Evolutionary conservation across 345 rosid species (phyloP), one percentile per base, ranked within the genome.

Genomic region (Schrenkiella parvula): DNA sequence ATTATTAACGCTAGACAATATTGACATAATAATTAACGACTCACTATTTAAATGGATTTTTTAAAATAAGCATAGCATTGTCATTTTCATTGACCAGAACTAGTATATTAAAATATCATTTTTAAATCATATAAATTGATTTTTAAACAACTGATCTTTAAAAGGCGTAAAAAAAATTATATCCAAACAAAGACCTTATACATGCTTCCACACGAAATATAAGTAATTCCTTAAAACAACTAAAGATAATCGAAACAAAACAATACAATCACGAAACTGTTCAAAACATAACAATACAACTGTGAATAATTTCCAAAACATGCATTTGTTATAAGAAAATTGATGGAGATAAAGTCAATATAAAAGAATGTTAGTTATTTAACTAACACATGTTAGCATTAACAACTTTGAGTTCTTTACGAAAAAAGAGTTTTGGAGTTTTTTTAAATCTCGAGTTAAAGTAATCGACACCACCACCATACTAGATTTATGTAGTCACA

Each of bases 341-440:
- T 2, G 44, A 55, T 43, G 65, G 56, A 57, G 28, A 57, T 44
- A 54, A 65, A 32, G 60, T 72, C 56, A 0, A 13, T 32, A 23
- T 60, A 61, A 32, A 41, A 11, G 31, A 12, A 67, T 8, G 68
- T 29, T 66, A 58, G 39, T 74, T 57, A 73, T 54, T 43, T 64
- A 64, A 73, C 71, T 23, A 73, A 65, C 67, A 74, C 73, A 67
- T 67, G 68, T 17, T 67, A 57, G 57, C 35, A 57, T 39, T 66
- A 74, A 59, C 64, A 74, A 41, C 68, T 59, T 66, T 44, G 4
- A 55, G 77, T 65, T 47, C 11, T 55, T 35, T 64, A 44, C 26
- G 47, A 47, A 25, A 51, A 50, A 31, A 18, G 34, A 48, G n/a
- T 25, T 52, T 32, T 23, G 14, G 26, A 71, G 73, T 19, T n/a